Evolutionary conservation across 768 basidiomycete species (phyloP).

Genomic region (Termitomyces sp.): DNA sequence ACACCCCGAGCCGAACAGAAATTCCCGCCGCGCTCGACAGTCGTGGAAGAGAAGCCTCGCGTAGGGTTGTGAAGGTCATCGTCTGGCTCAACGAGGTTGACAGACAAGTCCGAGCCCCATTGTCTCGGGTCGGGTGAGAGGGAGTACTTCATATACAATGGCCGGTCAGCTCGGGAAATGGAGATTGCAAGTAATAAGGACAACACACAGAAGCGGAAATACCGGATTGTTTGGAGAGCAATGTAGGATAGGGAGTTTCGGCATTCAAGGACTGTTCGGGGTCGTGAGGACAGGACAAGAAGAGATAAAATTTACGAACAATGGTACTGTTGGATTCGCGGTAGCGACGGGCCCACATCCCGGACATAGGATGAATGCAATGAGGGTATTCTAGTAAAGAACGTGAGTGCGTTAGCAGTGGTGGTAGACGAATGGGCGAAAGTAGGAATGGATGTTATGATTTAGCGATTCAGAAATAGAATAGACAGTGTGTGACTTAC

Average conservation of each 20-base stretch:
- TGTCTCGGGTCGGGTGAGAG: conserved; percentile 46
- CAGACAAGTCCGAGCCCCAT: conserved; percentile 45
- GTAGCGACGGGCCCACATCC: conserved; percentile 9
- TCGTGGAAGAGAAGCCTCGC: conserved; percentile 25
- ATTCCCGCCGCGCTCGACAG: conserved; percentile 18
- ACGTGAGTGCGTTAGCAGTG: background rate
- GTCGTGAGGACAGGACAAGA: background rate
- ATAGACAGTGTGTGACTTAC: conserved; percentile 6
- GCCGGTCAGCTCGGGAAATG: background rate
- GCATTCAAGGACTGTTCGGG: conserved; percentile 12
- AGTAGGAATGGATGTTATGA: background rate
- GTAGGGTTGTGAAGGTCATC: conserved; percentile 55
- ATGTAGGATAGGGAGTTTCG: conserved; percentile 16
- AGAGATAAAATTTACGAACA: conserved; percentile 6
- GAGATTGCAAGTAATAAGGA: background rate
- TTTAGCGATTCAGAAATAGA: background rate
- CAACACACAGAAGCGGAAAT: conserved; percentile 14
- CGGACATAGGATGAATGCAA: conserved; percentile 8
- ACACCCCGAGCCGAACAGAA: conserved; percentile 49
- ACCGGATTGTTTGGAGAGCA: conserved; percentile 7
- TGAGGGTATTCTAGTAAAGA: conserved; percentile 4
- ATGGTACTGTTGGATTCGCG: conserved; percentile 11
- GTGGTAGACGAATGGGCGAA: background rate
- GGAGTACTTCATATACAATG: conserved; percentile 33
- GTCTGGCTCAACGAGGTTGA: conserved; percentile 41